Base-by-base conservation (phyloP, 371 early-diverging fungal genomes). In the Mortierella sp. region DNA sequence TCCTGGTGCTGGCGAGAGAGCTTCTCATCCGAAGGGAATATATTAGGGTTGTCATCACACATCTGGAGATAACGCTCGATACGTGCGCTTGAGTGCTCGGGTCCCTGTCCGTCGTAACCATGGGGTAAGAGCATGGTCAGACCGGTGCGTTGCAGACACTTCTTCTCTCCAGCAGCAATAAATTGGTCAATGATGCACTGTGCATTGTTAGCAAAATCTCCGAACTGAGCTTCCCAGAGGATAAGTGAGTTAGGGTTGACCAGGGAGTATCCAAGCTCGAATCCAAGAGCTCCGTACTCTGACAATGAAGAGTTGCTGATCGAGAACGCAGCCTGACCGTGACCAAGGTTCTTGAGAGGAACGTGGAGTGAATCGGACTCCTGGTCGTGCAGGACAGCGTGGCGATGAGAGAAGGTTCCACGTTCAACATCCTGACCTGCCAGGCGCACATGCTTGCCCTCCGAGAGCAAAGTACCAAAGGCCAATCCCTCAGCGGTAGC, bases 151-250 rank as follows among this genome's bases (percentile, higher is more conserved):
- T 96, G 94, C 66, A 97, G 88, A 98, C 99, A 98, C 87, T 98
- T 98, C 86, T 95, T 94, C 86, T 98, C 99, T 69, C 98, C 99
- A 60, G 96, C 89, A 15, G 95, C 90, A 61, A 98, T 94, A 85
- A 96, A 98, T 85, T 97, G 97, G 84, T 98, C 99, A 76, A 98
- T 94, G 75, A 98, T 98, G 84, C 92, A 92, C 88, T 99, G 98
- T 11, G 99, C 97, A 72, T 89, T 94, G 90, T 98, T 99, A 85
- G 95, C 95, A 84, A 98, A 97, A 86, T 98, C 98, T 83, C 99
- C 99, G 77, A 98, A 96, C 89, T 98, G 99, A 28, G 97, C 99
- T 87, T 99, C 99, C 98, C 98, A 99, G 77, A 98, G 87, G 33
- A 96, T 91, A 43, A 98, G 91, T 53, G 96, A 89, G 83, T 97